Base-by-base conservation (phyloP, 164 flowering plant species). In the Chloranthus sessilifolius region DNA sequence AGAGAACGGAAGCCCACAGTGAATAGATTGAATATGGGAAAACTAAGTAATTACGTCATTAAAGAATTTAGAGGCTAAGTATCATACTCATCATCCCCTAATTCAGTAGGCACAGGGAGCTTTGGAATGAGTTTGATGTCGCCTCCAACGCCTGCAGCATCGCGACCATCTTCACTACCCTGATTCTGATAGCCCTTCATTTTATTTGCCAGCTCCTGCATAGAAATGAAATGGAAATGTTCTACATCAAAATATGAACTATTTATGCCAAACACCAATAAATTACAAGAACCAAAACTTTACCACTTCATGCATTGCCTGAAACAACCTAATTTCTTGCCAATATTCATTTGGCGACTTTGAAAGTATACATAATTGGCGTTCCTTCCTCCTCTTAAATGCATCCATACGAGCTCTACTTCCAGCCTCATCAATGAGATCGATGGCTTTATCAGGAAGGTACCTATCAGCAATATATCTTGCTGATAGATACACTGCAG, bases 371-470 rank as follows among this genome's bases (percentile, higher is more conserved):
- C 41, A 24, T 39, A 65, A 73, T 59, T 70, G 74, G 43, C 69
- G 62, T 66, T 81, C 82, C 64, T 61, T 85, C 60, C 59, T 83
- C 66, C 66, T 77, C 67, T 56, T 75, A 59, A 58, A 78, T 22
- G 85, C 76, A 57, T 78, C 76, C 51, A 83, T 82, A 44, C 77
- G 82, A 50, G 91, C 85, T 71, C 77, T 77, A 69, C 95, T 85
- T 60, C 95, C 95, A 14, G 95, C 97, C 69, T 89, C 97, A 52
- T 89, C 97, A 53, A 89, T 75, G 59, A 89, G 89, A 65, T 89
- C 97, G 57, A 89, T 89, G 22, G 97, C 97, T 67, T 89, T 89
- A 63, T 89, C 97, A 28, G 97, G 97, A 55, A 89, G 92, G 69
- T 69, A 56, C 55, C 97, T 73, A 63, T 83, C 95, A 45, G 84